Conservation (phyloP, 2,329 filamentous ascomycete genomes). For the Dactylellina sp. region DNA sequence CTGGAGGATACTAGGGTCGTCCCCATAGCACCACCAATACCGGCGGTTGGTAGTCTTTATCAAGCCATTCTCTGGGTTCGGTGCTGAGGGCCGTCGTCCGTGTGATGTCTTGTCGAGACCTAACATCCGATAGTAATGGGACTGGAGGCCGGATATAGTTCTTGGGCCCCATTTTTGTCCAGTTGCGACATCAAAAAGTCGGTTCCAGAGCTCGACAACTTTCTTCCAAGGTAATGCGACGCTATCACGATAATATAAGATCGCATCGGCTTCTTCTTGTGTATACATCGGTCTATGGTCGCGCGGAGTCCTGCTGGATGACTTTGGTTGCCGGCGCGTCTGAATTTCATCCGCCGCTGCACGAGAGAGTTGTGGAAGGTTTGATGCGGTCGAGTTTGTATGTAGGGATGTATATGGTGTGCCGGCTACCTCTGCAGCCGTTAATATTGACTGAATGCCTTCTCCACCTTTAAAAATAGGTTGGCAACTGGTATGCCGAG, state of each 20-base stretch:
- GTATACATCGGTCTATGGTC: slow-evolving; percentile 54
- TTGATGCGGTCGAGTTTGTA: background rate
- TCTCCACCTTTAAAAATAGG: slow-evolving; percentile 14
- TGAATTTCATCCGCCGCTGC: background rate
- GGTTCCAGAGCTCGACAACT: slow-evolving; percentile 46
- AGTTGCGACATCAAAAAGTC: slow-evolving; percentile 31
- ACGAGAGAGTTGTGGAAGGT: background rate
- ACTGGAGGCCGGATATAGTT: slow-evolving; percentile 54
- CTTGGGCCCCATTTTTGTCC: slow-evolving; percentile 49
- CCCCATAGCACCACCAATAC: slow-evolving; percentile 52
- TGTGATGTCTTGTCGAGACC: slow-evolving; percentile 47
- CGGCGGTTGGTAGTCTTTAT: slow-evolving; percentile 49
- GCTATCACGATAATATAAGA: slow-evolving; percentile 48
- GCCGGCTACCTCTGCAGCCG: slow-evolving; percentile 10
- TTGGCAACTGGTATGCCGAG: background rate
- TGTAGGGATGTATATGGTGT: slow-evolving; percentile 1
- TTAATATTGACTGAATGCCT: slow-evolving; percentile 25
- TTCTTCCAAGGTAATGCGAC: slow-evolving; percentile 53
- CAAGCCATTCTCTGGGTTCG: slow-evolving; percentile 50
- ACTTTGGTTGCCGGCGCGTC: slow-evolving; percentile 7
- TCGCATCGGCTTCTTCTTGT: slow-evolving; percentile 53
- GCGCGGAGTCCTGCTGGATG: slow-evolving; percentile 25
- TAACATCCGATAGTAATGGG: slow-evolving; percentile 53
- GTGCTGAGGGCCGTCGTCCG: slow-evolving; percentile 43
- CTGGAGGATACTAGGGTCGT: slow-evolving; percentile 14